Conservation (phyloP, 2,329 filamentous ascomycete genomes). For the Lasiodiplodia gonubiensis region DNA sequence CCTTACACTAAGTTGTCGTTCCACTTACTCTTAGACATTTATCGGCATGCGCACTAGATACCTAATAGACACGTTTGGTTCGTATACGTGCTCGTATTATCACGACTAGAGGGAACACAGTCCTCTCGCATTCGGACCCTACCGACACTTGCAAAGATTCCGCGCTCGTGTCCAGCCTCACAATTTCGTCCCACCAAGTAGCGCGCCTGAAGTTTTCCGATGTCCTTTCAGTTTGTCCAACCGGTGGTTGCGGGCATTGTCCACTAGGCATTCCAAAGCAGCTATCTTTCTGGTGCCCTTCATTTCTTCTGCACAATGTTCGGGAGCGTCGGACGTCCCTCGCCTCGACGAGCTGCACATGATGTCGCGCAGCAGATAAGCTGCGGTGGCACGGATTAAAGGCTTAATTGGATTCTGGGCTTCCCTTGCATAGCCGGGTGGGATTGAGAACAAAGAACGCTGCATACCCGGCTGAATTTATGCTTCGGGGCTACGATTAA, state of each 20-base stretch:
- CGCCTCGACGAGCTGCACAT: constrained; percentile 18
- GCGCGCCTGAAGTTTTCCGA: not conserved
- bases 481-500: constrained; percentile 24
- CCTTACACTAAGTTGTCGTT: not conserved
- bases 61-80: not conserved
- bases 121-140: not conserved
- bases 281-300: not conserved
- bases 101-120: not conserved
- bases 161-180: not conserved
- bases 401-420: constrained; percentile 16
- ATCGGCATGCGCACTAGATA: not conserved
- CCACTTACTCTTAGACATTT: not conserved
- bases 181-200: not conserved
- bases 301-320: constrained; percentile 5
- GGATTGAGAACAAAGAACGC: constrained; percentile 20
- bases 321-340: constrained; percentile 8
- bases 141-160: not conserved
- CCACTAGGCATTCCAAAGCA: not conserved
- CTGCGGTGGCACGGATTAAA: not conserved
- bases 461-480: constrained; percentile 17
- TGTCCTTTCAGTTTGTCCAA: not conserved
- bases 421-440: constrained; percentile 16
- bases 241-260: not conserved
- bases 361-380: constrained; percentile 18
- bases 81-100: not conserved